A percentile compares a stretch with the other conserved stretches of the same genome.
Evolutionary conservation across 2,329 filamentous ascomycete species (phyloP).

Genomic region (Bipolaris cookei): DNA sequence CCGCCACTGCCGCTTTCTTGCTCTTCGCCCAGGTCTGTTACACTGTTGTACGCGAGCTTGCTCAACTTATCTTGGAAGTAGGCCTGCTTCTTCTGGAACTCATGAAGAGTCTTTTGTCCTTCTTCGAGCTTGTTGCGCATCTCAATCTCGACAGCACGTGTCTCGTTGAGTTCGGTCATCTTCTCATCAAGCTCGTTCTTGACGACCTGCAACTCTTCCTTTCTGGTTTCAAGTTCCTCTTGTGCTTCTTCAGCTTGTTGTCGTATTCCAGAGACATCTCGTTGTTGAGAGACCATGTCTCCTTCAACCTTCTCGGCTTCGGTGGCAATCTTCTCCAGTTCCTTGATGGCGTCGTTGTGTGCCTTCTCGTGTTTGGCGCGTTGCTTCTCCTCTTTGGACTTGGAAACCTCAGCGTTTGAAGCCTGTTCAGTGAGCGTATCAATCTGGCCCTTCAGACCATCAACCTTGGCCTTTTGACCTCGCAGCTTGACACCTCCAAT

Average conservation of each 20-base stretch:
- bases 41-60: slow-evolving; percentile 82
- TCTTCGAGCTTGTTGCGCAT: slow-evolving; percentile 99
- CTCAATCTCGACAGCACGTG: slow-evolving; percentile 88
- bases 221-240: slow-evolving; percentile 76
- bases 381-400: slow-evolving; percentile 93
- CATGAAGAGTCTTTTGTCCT: slow-evolving; percentile 83
- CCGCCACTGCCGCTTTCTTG: slow-evolving; percentile 52
- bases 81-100: slow-evolving; percentile 81
- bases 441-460: slow-evolving; percentile 82
- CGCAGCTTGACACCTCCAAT: slow-evolving; percentile 93
- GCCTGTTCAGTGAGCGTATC: slow-evolving; percentile 79
- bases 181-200: slow-evolving; percentile 90
- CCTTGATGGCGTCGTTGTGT: slow-evolving; percentile 76
- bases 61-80: slow-evolving; percentile 91
- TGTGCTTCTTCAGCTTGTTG: slow-evolving; percentile 81
- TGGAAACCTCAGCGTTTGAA: slow-evolving; percentile 84
- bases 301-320: slow-evolving; percentile 81
- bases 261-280: slow-evolving; percentile 74
- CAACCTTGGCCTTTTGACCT: slow-evolving; percentile 87
- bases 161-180: slow-evolving; percentile 84
- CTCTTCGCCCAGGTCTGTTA: slow-evolving; percentile 65
- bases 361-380: slow-evolving; percentile 86
- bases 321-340: slow-evolving; percentile 71
- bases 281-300: slow-evolving; percentile 78
- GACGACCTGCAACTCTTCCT: slow-evolving; percentile 76